Percentiles rank a stretch among this genome's conserved stretches.
Evolutionary conservation across 441 rosid species (phyloP).

Genomic region (Viola pubescens): DNA sequence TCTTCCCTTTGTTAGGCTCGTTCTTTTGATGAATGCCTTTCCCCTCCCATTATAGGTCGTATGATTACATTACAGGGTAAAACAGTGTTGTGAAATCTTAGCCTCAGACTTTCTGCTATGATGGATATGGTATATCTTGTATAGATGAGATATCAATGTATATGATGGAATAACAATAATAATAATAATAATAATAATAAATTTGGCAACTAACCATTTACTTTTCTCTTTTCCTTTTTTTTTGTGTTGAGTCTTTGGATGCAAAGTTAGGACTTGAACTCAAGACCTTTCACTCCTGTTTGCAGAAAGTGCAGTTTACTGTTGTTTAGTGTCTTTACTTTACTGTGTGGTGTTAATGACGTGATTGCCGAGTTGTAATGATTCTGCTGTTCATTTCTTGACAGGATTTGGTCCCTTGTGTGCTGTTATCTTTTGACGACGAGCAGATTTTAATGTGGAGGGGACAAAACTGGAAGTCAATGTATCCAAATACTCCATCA

Average conservation of each 20-base stretch:
- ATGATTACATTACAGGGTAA: neutral
- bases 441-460: slow-evolving; percentile 93
- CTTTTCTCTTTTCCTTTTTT: no score
- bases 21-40: neutral
- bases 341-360: neutral
- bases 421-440: slow-evolving; percentile 78
- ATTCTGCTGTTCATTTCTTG: slow-evolving; percentile 5
- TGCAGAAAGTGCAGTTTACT: neutral
- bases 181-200: neutral
- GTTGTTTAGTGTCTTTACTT: neutral
- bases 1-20: neutral
- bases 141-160: neutral
- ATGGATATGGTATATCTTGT: neutral
- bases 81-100: neutral
- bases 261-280: no score
- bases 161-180: neutral
- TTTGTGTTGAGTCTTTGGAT: no score
- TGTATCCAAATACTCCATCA: slow-evolving; percentile 36
- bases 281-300: no score
- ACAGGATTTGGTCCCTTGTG: slow-evolving; percentile 88
- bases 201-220: no score
- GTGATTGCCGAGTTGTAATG: neutral
- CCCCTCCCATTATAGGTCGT: neutral
- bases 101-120: neutral
- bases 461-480: slow-evolving; percentile 73